These are phyloP conservation scores for Endocalyx cinctus DNA, from an alignment of 2,329 filamentous ascomycete genomes.

Conservation along the genomic window DNA sequence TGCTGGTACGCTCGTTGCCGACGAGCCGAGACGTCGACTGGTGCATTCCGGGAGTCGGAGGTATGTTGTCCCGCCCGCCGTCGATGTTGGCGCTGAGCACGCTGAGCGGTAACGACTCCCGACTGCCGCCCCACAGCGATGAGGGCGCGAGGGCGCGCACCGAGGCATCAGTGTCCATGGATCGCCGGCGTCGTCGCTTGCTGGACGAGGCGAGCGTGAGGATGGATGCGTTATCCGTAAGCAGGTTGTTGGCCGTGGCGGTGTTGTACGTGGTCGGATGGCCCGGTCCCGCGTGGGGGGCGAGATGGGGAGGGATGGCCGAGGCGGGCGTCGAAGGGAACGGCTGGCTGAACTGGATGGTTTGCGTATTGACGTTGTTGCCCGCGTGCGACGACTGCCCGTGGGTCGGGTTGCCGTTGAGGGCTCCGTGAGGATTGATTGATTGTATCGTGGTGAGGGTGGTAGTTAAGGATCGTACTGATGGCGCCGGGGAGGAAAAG, in stretches of 20 bases:
- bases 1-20: slow-evolving; percentile 64
- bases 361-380: slow-evolving; percentile 41
- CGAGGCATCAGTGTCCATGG: slow-evolving; percentile 80
- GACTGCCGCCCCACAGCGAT: slow-evolving; percentile 75
- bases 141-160: slow-evolving; percentile 80
- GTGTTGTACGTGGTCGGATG: slow-evolving; percentile 69
- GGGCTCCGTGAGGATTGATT: slow-evolving; percentile 51
- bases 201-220: slow-evolving; percentile 79
- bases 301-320: slow-evolving; percentile 68
- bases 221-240: slow-evolving; percentile 83
- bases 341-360: slow-evolving; percentile 61
- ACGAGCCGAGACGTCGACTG: slow-evolving; percentile 36
- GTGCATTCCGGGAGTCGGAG: slow-evolving; percentile 48
- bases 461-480: slow-evolving; percentile 74
- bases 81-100: slow-evolving; percentile 70
- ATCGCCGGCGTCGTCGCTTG: slow-evolving; percentile 70
- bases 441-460: slow-evolving; percentile 85
- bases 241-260: slow-evolving; percentile 76
- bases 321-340: slow-evolving; percentile 64
- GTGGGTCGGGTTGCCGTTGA: slow-evolving; percentile 29
- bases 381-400: slow-evolving; percentile 35
- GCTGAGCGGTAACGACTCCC: slow-evolving; percentile 74
- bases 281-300: slow-evolving; percentile 34
- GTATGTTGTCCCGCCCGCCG: slow-evolving; percentile 33
- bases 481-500: slow-evolving; percentile 78